Conservation (phyloP, 2,329 filamentous ascomycete species). For the Aspergillus eucalypticola region DNA sequence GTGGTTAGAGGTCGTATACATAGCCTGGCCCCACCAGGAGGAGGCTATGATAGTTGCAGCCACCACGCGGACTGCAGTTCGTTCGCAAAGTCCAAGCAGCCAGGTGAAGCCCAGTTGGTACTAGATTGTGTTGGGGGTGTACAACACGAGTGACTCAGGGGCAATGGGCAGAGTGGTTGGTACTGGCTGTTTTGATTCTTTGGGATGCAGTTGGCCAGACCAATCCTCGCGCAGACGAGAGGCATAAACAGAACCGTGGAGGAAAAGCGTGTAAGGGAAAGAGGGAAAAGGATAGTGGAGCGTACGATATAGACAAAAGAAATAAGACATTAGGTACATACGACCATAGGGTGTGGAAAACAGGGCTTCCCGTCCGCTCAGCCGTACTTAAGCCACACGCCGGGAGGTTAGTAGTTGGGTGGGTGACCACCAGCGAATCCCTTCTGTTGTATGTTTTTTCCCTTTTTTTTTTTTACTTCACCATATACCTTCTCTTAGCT, state of each 20-base stretch:
- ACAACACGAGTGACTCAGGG: not conserved
- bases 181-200: not conserved
- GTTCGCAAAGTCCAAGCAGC: not conserved
- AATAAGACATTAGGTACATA: not conserved
- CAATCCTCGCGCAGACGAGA: not conserved
- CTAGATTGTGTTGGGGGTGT: not conserved
- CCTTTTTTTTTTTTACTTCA: too few species aligned
- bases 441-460: not conserved
- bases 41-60: not conserved
- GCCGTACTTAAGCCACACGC: constrained; percentile 1
- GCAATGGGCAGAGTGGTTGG: not conserved
- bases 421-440: not conserved
- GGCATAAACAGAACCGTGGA: not conserved
- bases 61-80: not conserved
- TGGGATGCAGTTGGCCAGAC: not conserved
- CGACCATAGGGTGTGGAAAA: constrained; percentile 6
- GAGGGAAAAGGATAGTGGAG: not conserved
- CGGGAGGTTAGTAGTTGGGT: not conserved
- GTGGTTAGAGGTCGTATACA: constrained; percentile 6
- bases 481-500: too few species aligned
- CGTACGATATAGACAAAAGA: not conserved
- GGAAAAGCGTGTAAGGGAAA: not conserved
- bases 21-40: constrained; percentile 1
- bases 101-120: too few species aligned
- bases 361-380: constrained; percentile 3